A percentile compares a stretch with the other conserved stretches of the same genome.
Evolutionary conservation across 768 basidiomycete species (phyloP).

Genomic region (Amanita rubescens): DNA sequence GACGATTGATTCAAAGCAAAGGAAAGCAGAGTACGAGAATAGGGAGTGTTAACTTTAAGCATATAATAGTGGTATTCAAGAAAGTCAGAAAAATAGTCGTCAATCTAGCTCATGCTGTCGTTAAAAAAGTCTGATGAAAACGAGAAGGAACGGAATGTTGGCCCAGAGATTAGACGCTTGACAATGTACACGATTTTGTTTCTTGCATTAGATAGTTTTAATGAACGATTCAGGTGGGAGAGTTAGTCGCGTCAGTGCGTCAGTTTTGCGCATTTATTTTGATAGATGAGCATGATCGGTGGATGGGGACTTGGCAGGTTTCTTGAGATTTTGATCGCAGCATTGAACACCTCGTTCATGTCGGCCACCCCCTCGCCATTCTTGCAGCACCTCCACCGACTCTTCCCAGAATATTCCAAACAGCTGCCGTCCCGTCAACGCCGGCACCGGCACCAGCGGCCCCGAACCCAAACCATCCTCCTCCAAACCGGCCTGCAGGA

Average conservation of each 20-base stretch:
- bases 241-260: not conserved
- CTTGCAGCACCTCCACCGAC: slow-evolving; percentile 72
- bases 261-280: not conserved
- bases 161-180: not conserved
- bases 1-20: no score
- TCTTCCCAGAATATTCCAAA: slow-evolving; percentile 66
- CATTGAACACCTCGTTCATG: slow-evolving; percentile 23
- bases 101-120: no score
- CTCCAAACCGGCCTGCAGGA: slow-evolving; percentile 2
- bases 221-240: not conserved
- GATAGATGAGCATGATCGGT: not conserved
- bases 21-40: no score
- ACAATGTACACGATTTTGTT: not conserved
- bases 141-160: not conserved
- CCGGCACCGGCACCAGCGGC: slow-evolving; percentile 8
- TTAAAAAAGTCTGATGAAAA: no score
- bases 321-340: not conserved
- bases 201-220: not conserved
- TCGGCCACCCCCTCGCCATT: slow-evolving; percentile 73
- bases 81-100: no score
- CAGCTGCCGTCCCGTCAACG: slow-evolving; percentile 46
- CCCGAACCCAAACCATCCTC: slow-evolving; percentile 3
- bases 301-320: not conserved
- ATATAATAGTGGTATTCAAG: no score
- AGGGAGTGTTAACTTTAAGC: no score